These are phyloP conservation scores for Dipteronia sinensis DNA, from an alignment of 345 rosid species.

Conservation along the genomic window DNA sequence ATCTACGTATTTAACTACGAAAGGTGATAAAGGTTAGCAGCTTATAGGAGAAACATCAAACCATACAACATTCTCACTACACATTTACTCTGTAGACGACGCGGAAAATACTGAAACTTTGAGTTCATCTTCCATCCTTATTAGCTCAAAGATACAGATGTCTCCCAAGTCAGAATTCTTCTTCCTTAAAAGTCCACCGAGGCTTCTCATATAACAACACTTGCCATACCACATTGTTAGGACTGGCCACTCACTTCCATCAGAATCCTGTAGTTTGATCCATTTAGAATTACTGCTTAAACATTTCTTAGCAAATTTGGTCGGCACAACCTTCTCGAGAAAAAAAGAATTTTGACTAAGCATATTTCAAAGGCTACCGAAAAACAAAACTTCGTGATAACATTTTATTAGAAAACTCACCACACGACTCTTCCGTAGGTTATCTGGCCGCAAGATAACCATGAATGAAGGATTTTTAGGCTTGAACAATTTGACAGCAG, in stretches of 20 bases:
- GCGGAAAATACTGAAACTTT: not conserved
- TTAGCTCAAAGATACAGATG: not conserved
- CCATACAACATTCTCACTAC: not conserved
- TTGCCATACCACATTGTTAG: not conserved
- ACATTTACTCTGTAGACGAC: not conserved
- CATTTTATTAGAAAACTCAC: not conserved
- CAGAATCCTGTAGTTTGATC: not conserved
- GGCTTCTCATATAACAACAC: not conserved
- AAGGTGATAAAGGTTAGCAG: not conserved
- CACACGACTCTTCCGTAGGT: not conserved
- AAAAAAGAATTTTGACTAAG: not conserved
- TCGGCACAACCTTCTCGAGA: conserved; percentile 22
- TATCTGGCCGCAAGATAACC: too few relatives aligned
- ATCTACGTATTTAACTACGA: not conserved
- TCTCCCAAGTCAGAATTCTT: not conserved
- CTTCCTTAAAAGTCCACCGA: conserved; percentile 9
- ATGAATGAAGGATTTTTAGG: too few relatives aligned
- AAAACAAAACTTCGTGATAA: not conserved
- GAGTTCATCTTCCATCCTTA: not conserved
- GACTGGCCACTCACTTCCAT: not conserved
- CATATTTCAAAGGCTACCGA: too few relatives aligned
- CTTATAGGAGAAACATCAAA: not conserved
- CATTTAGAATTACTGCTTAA: not conserved
- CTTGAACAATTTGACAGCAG: too few relatives aligned
- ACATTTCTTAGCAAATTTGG: conserved; percentile 12